These are phyloP conservation scores for Wickerhamomyces pijperi DNA, from an alignment of 805 yeast species.

Conservation along the genomic window DNA sequence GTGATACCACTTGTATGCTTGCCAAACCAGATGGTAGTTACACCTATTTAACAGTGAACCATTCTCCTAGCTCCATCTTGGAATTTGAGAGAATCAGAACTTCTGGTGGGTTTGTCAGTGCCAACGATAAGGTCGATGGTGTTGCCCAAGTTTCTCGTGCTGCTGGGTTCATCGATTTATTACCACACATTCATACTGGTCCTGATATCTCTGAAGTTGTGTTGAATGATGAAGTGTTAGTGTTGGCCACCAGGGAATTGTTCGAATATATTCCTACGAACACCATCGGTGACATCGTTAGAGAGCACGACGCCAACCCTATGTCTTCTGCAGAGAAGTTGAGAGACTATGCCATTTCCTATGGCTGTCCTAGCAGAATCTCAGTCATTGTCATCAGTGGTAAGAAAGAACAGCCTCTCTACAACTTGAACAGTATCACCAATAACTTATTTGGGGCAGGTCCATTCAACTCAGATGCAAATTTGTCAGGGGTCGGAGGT, in stretches of 20 bases:
- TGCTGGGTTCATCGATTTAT: constrained; percentile 75
- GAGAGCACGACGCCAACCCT: constrained; percentile 65
- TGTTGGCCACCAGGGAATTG: constrained; percentile 70
- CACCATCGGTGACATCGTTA: constrained; percentile 80
- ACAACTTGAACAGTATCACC: no score
- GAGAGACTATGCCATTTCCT: constrained; percentile 88
- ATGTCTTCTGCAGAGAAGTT: constrained; percentile 86
- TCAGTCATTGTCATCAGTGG: constrained; percentile 73
- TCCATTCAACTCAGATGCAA: no score
- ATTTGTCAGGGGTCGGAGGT: no score
- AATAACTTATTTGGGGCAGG: no score
- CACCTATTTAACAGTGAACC: constrained; percentile 59
- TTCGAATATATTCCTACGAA: constrained; percentile 83
- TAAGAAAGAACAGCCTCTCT: constrained; percentile 25
- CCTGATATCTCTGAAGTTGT: constrained; percentile 63
- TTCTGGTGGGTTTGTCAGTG: constrained; percentile 83
- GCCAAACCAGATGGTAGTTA: constrained; percentile 77
- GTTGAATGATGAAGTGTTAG: constrained; percentile 71
- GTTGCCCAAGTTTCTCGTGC: constrained; percentile 78
- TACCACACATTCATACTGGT: constrained; percentile 83
- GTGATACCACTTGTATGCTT: constrained; percentile 78
- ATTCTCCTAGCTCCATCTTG: constrained; percentile 68
- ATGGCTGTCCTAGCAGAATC: constrained; percentile 73
- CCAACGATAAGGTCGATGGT: constrained; percentile 79
- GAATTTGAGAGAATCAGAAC: constrained; percentile 83